Conservation (phyloP, 768 basidiomycete genomes). For the Mrakia frigida region DNA sequence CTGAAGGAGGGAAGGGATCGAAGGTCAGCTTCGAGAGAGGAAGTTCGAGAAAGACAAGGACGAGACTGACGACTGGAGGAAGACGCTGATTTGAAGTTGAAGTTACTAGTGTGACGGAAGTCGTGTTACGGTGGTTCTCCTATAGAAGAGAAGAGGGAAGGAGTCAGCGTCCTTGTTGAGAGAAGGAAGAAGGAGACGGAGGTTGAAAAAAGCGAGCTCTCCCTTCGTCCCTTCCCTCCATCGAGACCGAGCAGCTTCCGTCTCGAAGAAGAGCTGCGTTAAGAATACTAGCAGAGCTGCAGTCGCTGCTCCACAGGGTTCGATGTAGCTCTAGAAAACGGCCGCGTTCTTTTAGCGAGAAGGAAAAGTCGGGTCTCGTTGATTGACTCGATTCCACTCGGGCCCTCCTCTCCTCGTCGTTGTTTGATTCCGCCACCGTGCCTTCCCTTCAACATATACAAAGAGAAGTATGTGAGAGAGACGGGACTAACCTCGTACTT, state of each 20-base stretch:
- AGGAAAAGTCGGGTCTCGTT: background rate
- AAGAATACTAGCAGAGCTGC: background rate
- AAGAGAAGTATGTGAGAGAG: background rate
- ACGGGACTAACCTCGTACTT: slow-evolving; percentile 21
- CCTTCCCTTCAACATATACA: background rate
- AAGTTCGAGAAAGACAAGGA: background rate
- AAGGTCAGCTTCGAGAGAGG: background rate
- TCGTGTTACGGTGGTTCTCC: slow-evolving; percentile 32
- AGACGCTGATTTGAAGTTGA: slow-evolving; percentile 5
- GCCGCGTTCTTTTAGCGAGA: background rate
- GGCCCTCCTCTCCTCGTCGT: slow-evolving; percentile 3
- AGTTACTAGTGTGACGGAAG: slow-evolving; percentile 11
- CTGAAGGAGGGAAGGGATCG: background rate
- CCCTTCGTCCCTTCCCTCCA: background rate
- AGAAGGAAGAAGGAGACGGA: background rate
- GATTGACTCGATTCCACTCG: background rate
- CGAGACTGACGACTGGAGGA: background rate
- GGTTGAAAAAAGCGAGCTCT: slow-evolving; percentile 8
- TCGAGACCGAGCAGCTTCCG: background rate
- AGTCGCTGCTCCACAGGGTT: background rate
- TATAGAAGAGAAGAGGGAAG: background rate
- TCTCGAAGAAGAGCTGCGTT: background rate
- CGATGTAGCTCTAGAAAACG: background rate
- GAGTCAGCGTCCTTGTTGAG: background rate
- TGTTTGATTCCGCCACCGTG: background rate